These are phyloP conservation scores for Erodium moschatum DNA, from an alignment of 441 rosid genomes.

Conservation along the genomic window DNA sequence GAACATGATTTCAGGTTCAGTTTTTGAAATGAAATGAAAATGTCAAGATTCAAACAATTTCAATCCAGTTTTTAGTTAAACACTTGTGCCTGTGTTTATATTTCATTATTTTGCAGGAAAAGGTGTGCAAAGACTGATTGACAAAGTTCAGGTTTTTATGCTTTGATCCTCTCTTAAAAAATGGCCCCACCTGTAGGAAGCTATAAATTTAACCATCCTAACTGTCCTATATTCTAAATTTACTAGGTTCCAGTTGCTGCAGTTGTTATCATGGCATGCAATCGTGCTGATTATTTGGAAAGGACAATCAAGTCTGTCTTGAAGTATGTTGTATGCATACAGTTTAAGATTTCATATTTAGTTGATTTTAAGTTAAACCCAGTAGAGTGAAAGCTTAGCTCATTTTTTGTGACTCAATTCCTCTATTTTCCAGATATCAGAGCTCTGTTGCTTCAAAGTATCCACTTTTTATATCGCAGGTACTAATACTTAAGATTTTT, in stretches of 20 bases:
- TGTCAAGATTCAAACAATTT: too few species aligned
- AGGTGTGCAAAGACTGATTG: conserved; percentile 48
- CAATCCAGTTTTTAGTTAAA: too few species aligned
- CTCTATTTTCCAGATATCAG: conserved; percentile 50
- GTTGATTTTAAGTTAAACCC: conserved; percentile 15
- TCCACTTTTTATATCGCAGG: conserved; percentile 93
- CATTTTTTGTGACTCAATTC: conserved; percentile 14
- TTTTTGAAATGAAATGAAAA: too few species aligned
- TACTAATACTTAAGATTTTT: conserved; percentile 22
- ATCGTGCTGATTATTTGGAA: conserved; percentile 92
- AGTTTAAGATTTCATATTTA: conserved; percentile 2
- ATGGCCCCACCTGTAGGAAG: conserved; percentile 5
- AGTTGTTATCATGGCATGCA: conserved; percentile 95
- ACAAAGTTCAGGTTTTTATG: conserved; percentile 40
- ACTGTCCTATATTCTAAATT: conserved; percentile 21
- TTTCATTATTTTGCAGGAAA: conserved; percentile 67
- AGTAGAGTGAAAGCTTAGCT: neutral
- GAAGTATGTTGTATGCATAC: conserved; percentile 37
- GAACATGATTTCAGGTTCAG: too few species aligned
- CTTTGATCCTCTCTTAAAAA: conserved; percentile 5
- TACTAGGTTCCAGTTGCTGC: conserved; percentile 70
- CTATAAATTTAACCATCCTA: conserved; percentile 17
- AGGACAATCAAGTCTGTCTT: conserved; percentile 67
- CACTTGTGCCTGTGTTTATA: neutral
- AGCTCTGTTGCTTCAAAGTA: conserved; percentile 59